Conservation (phyloP, 1,284 basidiomycete genomes). For the Lentinula novae-zelandiae region DNA sequence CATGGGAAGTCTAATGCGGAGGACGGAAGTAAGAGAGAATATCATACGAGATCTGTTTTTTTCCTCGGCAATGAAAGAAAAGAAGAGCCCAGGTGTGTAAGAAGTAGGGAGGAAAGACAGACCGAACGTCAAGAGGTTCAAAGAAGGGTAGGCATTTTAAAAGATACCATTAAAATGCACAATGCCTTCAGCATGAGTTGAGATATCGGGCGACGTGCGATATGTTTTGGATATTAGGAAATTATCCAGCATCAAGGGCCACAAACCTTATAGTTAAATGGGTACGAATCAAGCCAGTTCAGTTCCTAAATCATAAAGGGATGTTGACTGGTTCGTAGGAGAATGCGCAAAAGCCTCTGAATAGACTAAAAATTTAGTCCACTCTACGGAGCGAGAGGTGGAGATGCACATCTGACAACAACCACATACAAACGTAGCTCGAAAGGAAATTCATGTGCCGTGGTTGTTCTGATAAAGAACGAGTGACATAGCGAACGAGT, state of each 20-base stretch:
- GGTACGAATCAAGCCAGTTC: background rate
- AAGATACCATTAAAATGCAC: background rate
- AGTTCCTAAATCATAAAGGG: background rate
- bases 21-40: background rate
- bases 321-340: background rate
- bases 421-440: too few relatives aligned
- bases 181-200: background rate
- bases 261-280: constrained; percentile 4
- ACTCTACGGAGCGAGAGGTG: too few relatives aligned
- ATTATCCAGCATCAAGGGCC: background rate
- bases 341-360: background rate
- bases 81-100: background rate
- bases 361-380: too few relatives aligned
- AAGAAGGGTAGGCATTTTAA: background rate
- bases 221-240: too few relatives aligned
- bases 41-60: background rate
- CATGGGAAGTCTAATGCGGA: background rate
- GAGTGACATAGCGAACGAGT: constrained; percentile 9
- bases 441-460: too few relatives aligned
- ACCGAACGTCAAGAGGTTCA: background rate
- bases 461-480: background rate
- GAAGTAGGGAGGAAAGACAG: background rate
- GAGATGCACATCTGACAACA: too few relatives aligned
- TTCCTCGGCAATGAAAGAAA: background rate
- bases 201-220: background rate